A percentile compares a stretch with the other conserved stretches of the same genome.
Conservation (phyloP, 192 early-diverging fungal species). For the Coemansia sp. region DNA sequence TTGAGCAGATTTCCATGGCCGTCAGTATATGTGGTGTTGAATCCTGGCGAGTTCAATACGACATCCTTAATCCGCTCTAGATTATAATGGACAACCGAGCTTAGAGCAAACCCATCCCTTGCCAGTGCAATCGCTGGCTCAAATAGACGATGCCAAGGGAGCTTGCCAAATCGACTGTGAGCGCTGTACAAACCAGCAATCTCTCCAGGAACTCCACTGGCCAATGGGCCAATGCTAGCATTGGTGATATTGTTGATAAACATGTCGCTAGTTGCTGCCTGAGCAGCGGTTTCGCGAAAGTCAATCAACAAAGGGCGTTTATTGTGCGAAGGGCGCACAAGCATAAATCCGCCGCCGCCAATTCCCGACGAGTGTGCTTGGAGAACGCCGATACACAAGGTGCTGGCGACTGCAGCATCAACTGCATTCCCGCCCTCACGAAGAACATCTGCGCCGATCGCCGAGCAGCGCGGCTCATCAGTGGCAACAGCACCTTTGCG, state of each 20-base stretch:
- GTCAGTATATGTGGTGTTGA: conserved; percentile 59
- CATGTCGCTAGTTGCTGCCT: conserved; percentile 75
- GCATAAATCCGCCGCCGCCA: conserved; percentile 94
- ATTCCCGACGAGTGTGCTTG: conserved; percentile 88
- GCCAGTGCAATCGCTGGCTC: conserved; percentile 72
- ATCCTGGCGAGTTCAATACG: conserved; percentile 40
- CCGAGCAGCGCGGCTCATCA: conserved; percentile 68
- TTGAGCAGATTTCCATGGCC: conserved; percentile 66
- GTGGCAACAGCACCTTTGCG: conserved; percentile 67
- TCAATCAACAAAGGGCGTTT: conserved; percentile 68
- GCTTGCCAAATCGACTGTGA: conserved; percentile 75
- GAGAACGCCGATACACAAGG: conserved; percentile 85
- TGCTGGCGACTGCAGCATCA: conserved; percentile 83
- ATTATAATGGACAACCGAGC: conserved; percentile 45
- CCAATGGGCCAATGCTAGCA: conserved; percentile 71
- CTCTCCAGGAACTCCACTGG: conserved; percentile 85
- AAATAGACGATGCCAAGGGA: conserved; percentile 82
- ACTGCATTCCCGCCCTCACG: conserved; percentile 86
- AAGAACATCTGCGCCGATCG: conserved; percentile 69
- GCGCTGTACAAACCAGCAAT: conserved; percentile 82
- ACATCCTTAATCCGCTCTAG: conserved; percentile 29
- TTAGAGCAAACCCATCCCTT: conserved; percentile 71
- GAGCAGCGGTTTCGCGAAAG: conserved; percentile 85
- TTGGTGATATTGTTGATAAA: conserved; percentile 68
- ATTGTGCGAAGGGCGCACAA: conserved; percentile 65